These are phyloP conservation scores for Salmacisia buchloeana DNA, from an alignment of 1,284 basidiomycete species.

Conservation along the genomic window DNA sequence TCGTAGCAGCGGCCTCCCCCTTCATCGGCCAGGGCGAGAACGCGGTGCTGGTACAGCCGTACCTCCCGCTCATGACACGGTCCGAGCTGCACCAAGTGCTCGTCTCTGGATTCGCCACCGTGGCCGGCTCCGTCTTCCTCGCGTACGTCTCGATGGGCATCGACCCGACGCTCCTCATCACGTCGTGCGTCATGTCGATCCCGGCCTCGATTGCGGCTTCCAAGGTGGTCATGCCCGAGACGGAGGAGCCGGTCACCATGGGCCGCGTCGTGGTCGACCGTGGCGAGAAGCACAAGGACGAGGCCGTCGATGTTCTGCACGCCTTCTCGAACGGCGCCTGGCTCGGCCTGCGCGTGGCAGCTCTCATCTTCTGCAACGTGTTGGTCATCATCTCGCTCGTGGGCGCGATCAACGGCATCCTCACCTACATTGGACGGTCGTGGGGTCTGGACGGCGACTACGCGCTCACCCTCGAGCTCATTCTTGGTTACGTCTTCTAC, in stretches of 20 bases:
- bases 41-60: slow-evolving; percentile 58
- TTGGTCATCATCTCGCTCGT: slow-evolving; percentile 68
- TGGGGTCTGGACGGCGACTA: slow-evolving; percentile 64
- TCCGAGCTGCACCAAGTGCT: slow-evolving; percentile 83
- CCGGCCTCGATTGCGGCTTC: slow-evolving; percentile 85
- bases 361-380: slow-evolving; percentile 72
- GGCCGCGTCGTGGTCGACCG: slow-evolving; percentile 73
- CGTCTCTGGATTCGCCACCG: slow-evolving; percentile 77
- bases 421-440: slow-evolving; percentile 81
- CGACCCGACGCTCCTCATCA: slow-evolving; percentile 71
- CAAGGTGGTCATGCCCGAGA: slow-evolving; percentile 76
- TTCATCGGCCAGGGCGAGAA: slow-evolving; percentile 60
- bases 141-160: slow-evolving; percentile 80
- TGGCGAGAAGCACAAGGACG: slow-evolving; percentile 58
- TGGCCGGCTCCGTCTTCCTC: slow-evolving; percentile 77
- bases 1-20: slow-evolving; percentile 82
- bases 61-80: slow-evolving; percentile 78
- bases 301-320: slow-evolving; percentile 60
- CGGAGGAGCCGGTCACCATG: slow-evolving; percentile 75
- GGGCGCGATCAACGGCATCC: slow-evolving; percentile 72
- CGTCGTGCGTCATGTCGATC: slow-evolving; percentile 88
- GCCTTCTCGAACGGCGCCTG: slow-evolving; percentile 80
- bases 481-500: slow-evolving; percentile 77
- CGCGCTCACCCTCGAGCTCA: slow-evolving; percentile 72
- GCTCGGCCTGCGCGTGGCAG: slow-evolving; percentile 78